A percentile compares a stretch with the other conserved stretches of the same genome.
Evolutionary conservation across 345 rosid species (phyloP).

Genomic region (Eucalyptus grandis): DNA sequence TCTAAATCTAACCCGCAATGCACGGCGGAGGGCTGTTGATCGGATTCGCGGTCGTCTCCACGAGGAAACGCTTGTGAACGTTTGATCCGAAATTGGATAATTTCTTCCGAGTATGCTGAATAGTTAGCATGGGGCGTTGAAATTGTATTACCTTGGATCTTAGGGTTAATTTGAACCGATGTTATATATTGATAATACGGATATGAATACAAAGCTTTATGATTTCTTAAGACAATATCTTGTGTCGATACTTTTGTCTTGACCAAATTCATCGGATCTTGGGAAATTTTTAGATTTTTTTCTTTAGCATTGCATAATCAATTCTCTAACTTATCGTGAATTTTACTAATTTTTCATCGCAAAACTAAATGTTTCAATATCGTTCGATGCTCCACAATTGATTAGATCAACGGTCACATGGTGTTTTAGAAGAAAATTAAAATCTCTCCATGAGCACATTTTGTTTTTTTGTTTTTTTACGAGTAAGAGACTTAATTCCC

Average conservation of each 20-base stretch:
- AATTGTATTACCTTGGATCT: not conserved
- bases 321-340: not conserved
- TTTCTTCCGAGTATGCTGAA: no score
- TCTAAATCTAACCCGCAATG: not conserved
- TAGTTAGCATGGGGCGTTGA: fast-evolving
- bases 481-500: not conserved
- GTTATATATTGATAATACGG: fast-evolving
- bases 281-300: not conserved
- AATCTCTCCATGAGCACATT: not conserved
- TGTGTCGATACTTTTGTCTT: fast-evolving
- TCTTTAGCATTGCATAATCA: not conserved
- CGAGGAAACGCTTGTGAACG: no score
- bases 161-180: not conserved
- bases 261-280: fast-evolving
- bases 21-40: not conserved
- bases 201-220: fast-evolving
- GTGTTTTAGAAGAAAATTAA: not conserved
- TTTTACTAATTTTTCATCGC: not conserved
- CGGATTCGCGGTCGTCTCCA: not conserved
- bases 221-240: fast-evolving
- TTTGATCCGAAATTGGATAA: not conserved
- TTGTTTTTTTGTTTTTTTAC: not conserved
- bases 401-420: fast-evolving
- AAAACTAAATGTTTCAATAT: not conserved
- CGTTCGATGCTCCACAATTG: fast-evolving